phyloP scores from a whole-genome alignment of 2,329 filamentous ascomycete species.

The Lasiodiplodia citricola region DNA sequence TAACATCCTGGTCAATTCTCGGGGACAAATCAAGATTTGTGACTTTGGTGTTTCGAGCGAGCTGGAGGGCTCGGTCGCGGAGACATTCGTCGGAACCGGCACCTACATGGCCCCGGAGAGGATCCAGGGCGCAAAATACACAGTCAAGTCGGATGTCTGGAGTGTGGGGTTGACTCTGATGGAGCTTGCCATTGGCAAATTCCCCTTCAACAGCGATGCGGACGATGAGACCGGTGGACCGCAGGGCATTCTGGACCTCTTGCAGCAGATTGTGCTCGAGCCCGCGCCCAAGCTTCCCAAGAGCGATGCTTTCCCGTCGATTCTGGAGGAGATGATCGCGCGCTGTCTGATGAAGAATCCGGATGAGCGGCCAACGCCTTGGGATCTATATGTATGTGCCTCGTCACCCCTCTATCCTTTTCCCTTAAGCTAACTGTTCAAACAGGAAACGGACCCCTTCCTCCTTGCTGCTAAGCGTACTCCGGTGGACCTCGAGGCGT shows the following conservation, averaged over 20 bases:
- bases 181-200: constrained; percentile 97
- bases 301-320: constrained; percentile 94
- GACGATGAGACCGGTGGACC: constrained; percentile 71
- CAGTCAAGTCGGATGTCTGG: constrained; percentile 98
- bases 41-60: constrained; percentile 99
- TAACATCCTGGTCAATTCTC: constrained; percentile 94
- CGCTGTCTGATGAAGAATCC: constrained; percentile 93
- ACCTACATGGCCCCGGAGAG: constrained; percentile 99
- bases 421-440: constrained; percentile 29
- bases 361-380: constrained; percentile 85
- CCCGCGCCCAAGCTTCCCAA: constrained; percentile 91
- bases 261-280: constrained; percentile 98
- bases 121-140: constrained; percentile 96
- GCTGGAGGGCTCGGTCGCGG: constrained; percentile 95
- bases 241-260: constrained; percentile 90
- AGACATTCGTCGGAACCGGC: constrained; percentile 97
- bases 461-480: constrained; percentile 96
- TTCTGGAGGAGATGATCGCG: constrained; percentile 95
- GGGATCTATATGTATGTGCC: constrained; percentile 82
- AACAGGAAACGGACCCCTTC: constrained; percentile 87
- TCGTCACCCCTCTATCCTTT: not conserved
- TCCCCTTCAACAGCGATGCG: constrained; percentile 87
- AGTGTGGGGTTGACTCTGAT: constrained; percentile 94
- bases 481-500: constrained; percentile 89
- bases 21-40: constrained; percentile 93